A percentile compares a stretch with the other conserved stretches of the same genome.
These are phyloP conservation scores for Herpotrichia juniperi DNA, from an alignment of 2,329 filamentous ascomycete species.

Conservation along the genomic window DNA sequence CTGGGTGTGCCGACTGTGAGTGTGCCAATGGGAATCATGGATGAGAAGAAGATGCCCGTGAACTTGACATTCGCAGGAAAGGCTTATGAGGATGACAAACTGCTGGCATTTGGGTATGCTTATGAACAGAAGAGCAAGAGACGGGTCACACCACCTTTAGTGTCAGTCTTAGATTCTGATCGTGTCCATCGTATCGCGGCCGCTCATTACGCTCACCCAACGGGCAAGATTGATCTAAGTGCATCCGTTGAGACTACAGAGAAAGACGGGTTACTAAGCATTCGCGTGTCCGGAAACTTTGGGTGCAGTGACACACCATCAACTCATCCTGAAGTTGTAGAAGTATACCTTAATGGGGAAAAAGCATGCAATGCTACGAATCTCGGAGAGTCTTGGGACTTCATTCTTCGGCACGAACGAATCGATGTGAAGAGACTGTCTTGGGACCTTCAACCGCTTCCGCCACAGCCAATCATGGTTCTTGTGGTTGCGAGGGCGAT, in stretches of 20 bases:
- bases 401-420: slow-evolving; percentile 11
- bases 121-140: slow-evolving; percentile 27
- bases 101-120: slow-evolving; percentile 24
- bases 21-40: slow-evolving; percentile 60
- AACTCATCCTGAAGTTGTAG: too few species aligned
- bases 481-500: slow-evolving; percentile 22
- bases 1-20: slow-evolving; percentile 61
- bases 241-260: neutral
- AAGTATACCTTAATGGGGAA: slow-evolving; percentile 28
- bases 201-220: slow-evolving; percentile 5
- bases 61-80: slow-evolving; percentile 60
- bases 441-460: slow-evolving; percentile 32
- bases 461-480: slow-evolving; percentile 22
- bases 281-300: neutral
- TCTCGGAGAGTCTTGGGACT: slow-evolving; percentile 9
- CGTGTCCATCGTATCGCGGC: too few species aligned
- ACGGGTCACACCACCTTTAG: slow-evolving; percentile 27
- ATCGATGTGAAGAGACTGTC: slow-evolving; percentile 18
- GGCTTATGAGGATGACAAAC: slow-evolving; percentile 52
- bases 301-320: neutral
- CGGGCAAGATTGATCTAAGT: neutral
- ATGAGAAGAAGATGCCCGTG: slow-evolving; percentile 56
- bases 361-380: slow-evolving; percentile 1
- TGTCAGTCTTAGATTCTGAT: slow-evolving; percentile 26
- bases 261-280: neutral